Base-by-base conservation (phyloP, 2,329 filamentous ascomycete species). In the Alternaria sp. region DNA sequence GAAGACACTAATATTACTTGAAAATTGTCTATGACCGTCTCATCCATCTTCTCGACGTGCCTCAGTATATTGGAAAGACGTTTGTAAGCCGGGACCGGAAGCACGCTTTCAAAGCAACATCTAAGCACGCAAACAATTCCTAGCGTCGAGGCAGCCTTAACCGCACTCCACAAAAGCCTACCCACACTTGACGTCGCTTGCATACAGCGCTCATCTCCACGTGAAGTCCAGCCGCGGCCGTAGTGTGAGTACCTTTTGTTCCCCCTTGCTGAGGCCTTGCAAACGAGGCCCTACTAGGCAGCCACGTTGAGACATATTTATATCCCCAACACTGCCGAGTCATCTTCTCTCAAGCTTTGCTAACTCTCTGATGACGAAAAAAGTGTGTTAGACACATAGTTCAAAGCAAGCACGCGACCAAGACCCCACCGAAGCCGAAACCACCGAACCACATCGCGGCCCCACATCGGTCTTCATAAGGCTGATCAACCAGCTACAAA, bases 81-180 rank as follows among this genome's bases (percentile, higher is more conserved):
- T 32, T 32, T 11, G n/a, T 51, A 38, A 49, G 49, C 57, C 34
- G 30, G 36, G 8, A 16, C 46, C 5, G 18, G 18, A 38, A 9
- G 7, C 1, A 7, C 34, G 48, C 30, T 32, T 44, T 36, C 48
- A 52, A 39, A 53, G 30, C 39, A 52, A 52, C 42, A 43, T 36
- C n/a, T 20, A 46, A 54, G 30, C 44, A 32, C 32, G 14, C 20
- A 38, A 48, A 38, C 24, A 2, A 14, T 42, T 7, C 22, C 30
- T 28, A 38, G 30, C 34, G 34, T 36, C 30, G 41, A 55, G 54
- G 18, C 43, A 56, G 54, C 54, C 44, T 42, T 56, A 43, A 22
- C 36, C 36, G 44, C 44, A 34, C 26, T 20, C 54, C 34, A 51
- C 39, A 51, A 38, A 51, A 51, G 38, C 11, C 18, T 24, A 12